Percentiles rank a stretch among this genome's conserved stretches.
Evolutionary conservation across 129 eudicot species (phyloP).

Genomic region (Cynara cardunculus): DNA sequence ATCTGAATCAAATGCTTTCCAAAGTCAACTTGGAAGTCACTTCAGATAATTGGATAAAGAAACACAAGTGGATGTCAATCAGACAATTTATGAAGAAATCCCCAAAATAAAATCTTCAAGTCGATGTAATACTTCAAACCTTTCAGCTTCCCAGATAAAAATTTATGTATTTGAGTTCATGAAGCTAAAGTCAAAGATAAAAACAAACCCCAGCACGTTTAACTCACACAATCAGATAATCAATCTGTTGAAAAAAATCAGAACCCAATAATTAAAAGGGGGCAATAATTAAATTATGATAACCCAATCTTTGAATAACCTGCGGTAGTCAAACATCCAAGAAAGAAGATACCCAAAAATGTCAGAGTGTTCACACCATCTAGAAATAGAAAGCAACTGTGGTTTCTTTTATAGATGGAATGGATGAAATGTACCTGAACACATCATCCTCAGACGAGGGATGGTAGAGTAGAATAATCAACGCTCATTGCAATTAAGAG

Average conservation of each 20-base stretch:
- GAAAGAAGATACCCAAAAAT: constrained; percentile 4
- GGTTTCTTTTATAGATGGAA: neutral
- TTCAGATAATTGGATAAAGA: neutral
- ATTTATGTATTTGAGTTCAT: neutral
- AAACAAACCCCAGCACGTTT: neutral
- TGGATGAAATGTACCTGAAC: neutral
- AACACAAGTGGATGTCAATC: neutral
- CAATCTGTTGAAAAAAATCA: constrained; percentile 20
- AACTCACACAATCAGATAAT: neutral
- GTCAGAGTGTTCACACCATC: constrained; percentile 23
- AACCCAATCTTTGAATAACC: constrained; percentile 22
- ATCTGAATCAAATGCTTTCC: constrained; percentile 12
- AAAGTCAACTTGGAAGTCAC: neutral
- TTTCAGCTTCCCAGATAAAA: neutral
- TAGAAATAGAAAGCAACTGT: neutral
- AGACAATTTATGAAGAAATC: neutral
- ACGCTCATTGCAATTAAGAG: neutral
- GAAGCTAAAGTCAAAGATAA: constrained; percentile 9
- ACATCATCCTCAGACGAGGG: neutral
- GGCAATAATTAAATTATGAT: constrained; percentile 29
- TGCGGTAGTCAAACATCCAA: constrained; percentile 8
- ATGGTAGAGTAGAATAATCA: constrained; percentile 10
- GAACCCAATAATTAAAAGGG: constrained; percentile 18
- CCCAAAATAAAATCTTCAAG: neutral
- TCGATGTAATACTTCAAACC: neutral